Percentiles rank a stretch among this genome's conserved stretches.
phyloP scores from a whole-genome alignment of 176 grass and related monocot genomes.

The Leersia perrieri region DNA sequence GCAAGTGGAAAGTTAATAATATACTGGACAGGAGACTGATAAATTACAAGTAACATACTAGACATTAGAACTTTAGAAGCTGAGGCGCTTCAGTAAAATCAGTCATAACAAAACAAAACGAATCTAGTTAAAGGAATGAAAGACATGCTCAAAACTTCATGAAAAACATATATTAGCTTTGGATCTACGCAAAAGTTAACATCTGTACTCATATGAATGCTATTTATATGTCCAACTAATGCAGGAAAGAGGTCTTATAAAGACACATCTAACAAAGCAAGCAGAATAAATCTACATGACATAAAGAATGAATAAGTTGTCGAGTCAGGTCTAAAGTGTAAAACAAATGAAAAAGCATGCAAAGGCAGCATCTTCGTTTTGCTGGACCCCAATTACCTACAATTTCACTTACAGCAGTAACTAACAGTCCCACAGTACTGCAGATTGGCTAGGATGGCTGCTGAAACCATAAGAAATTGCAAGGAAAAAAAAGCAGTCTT shows the following conservation, averaged over 20 bases:
- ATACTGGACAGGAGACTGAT: background rate
- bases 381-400: background rate
- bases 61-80: conserved; percentile 31
- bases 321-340: background rate
- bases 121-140: conserved; percentile 1
- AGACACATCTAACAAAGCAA: background rate
- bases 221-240: background rate
- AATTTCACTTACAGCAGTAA: background rate
- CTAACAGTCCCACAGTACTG: background rate
- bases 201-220: conserved; percentile 26
- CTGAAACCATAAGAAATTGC: background rate
- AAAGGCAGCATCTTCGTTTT: background rate
- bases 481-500: background rate
- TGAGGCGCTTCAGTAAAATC: conserved; percentile 19
- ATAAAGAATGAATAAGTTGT: conserved; percentile 10
- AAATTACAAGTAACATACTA: conserved; percentile 10
- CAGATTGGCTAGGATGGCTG: background rate
- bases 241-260: background rate
- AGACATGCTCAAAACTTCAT: conserved; percentile 1
- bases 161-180: conserved; percentile 33
- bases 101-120: background rate
- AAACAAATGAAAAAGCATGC: background rate
- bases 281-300: background rate
- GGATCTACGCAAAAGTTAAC: conserved; percentile 32
- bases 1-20: background rate